Percentiles rank a stretch among this genome's conserved stretches.
These are phyloP conservation scores for Penicillium samsonianum DNA, from an alignment of 495 filamentous ascomycete genomes.

Conservation along the genomic window DNA sequence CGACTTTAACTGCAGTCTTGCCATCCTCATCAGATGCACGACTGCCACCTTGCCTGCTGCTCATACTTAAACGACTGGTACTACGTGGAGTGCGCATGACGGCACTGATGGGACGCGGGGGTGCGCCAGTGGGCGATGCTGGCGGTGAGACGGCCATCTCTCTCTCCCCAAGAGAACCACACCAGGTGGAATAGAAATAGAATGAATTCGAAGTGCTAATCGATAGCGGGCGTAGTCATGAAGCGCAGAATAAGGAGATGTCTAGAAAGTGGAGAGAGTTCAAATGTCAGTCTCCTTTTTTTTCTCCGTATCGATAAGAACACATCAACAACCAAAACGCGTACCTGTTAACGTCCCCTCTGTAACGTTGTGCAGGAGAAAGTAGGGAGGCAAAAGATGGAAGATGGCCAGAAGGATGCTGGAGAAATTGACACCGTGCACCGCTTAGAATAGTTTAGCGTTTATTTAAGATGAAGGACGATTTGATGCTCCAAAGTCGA, in stretches of 20 bases:
- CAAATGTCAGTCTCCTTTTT: conserved; percentile 17
- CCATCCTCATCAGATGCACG: conserved; percentile 91
- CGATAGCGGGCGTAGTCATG: conserved; percentile 23
- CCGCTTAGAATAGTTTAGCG: conserved; percentile 3
- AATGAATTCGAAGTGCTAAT: conserved; percentile 20
- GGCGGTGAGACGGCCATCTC: conserved; percentile 60
- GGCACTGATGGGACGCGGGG: conserved; percentile 79
- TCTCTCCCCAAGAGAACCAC: conserved; percentile 26
- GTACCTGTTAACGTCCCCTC: conserved; percentile 5
- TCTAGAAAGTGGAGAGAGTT: conserved; percentile 22
- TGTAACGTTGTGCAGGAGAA: conserved; percentile 1
- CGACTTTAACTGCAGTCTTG: conserved; percentile 98
- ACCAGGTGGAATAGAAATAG: conserved; percentile 25
- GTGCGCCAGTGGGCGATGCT: conserved; percentile 55
- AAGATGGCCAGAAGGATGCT: background rate
- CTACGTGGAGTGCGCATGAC: conserved; percentile 80
- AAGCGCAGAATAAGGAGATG: conserved; percentile 21
- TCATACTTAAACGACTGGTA: conserved; percentile 86
- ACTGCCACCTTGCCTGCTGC: conserved; percentile 77
- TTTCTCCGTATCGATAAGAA: background rate
- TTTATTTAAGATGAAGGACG: conserved; percentile 6
- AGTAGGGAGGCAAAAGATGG: conserved; percentile 9
- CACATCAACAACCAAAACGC: background rate
- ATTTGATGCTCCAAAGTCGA: background rate
- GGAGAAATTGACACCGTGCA: conserved; percentile 11